A percentile compares a stretch with the other conserved stretches of the same genome.
These are phyloP conservation scores for Triticum timopheevii DNA, from an alignment of 176 grass and related monocot species.

Conservation along the genomic window DNA sequence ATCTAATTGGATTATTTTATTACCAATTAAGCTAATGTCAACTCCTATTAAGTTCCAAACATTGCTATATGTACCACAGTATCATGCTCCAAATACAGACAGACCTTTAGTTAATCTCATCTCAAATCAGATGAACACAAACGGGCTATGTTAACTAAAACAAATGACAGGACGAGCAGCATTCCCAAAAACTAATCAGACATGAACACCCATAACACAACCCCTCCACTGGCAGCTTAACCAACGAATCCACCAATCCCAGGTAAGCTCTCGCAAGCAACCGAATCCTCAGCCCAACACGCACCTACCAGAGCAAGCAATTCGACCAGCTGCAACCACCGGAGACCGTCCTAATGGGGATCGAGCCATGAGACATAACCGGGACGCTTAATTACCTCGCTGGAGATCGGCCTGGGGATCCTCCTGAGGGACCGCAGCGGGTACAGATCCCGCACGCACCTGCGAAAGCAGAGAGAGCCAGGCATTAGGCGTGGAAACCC, in stretches of 20 bases:
- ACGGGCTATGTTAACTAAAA: background rate
- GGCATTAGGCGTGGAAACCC: conserved; percentile 38
- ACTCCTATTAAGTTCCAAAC: background rate
- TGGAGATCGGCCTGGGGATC: conserved; percentile 52
- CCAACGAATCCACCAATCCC: background rate
- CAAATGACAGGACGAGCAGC: background rate
- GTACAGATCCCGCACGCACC: conserved; percentile 74
- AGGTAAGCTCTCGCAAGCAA: background rate
- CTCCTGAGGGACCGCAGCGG: conserved; percentile 43
- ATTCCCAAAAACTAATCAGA: conserved; percentile 23
- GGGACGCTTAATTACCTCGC: conserved; percentile 45
- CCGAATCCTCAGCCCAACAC: background rate
- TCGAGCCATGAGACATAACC: background rate
- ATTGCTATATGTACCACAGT: background rate
- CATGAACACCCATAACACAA: background rate
- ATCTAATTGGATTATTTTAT: background rate
- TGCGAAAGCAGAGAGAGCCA: background rate
- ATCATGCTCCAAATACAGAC: conserved; percentile 21
- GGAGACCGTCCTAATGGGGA: background rate
- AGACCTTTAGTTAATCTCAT: background rate
- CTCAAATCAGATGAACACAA: background rate
- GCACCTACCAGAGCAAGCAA: background rate
- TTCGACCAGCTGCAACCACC: background rate
- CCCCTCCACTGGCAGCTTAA: conserved; percentile 6
- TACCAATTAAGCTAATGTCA: background rate